A percentile compares a stretch with the other conserved stretches of the same genome.
These are phyloP conservation scores for Kwoniella pini DNA, from an alignment of 768 basidiomycete species.

Conservation along the genomic window DNA sequence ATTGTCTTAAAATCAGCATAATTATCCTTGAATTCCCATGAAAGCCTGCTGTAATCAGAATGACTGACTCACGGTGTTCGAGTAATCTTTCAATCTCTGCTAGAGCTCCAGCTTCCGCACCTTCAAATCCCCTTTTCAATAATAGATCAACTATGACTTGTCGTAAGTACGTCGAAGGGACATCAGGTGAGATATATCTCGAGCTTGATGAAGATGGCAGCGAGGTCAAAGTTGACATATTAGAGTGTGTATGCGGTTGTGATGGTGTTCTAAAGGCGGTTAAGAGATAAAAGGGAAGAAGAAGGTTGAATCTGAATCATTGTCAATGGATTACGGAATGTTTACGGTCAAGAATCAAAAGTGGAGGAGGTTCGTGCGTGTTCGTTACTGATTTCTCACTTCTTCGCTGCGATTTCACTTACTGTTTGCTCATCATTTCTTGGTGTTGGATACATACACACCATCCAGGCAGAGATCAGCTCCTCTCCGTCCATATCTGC, in stretches of 20 bases:
- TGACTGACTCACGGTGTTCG: slow-evolving; percentile 34
- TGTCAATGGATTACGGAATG: background rate
- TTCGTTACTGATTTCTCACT: background rate
- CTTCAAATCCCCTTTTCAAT: slow-evolving; percentile 37
- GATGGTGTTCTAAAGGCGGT: background rate
- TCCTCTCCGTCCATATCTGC: too few species aligned
- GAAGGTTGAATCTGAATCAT: background rate
- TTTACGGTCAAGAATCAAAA: background rate
- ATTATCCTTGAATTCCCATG: too few species aligned
- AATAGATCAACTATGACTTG: slow-evolving; percentile 30
- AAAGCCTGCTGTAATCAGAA: background rate
- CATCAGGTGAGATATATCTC: slow-evolving; percentile 23
- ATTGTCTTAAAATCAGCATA: too few species aligned
- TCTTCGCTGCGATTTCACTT: too few species aligned
- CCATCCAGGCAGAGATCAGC: too few species aligned
- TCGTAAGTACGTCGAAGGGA: slow-evolving; percentile 25
- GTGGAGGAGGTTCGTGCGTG: slow-evolving; percentile 16
- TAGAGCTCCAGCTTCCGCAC: slow-evolving; percentile 43
- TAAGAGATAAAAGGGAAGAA: background rate
- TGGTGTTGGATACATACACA: too few species aligned
- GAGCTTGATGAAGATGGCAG: slow-evolving; percentile 1
- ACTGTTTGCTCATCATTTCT: too few species aligned
- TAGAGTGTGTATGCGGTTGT: background rate
- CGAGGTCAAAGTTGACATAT: slow-evolving; percentile 9
- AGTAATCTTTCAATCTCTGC: slow-evolving; percentile 41